phyloP scores from a whole-genome alignment of 805 yeast genomes.

The Helenozyma baotianmanensis region DNA sequence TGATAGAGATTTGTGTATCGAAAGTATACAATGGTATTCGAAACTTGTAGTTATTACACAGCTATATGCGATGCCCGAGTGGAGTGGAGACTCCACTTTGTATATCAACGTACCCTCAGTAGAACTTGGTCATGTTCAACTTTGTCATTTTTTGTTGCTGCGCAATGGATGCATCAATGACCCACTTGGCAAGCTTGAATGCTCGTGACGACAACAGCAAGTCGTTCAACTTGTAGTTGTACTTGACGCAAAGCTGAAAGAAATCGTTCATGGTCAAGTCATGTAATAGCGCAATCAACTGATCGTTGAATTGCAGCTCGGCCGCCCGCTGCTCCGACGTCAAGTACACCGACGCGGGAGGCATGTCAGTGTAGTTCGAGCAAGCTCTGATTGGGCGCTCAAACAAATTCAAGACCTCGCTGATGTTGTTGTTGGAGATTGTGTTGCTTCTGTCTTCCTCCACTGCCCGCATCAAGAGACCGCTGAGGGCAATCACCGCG shows the following conservation, averaged over 20 bases:
- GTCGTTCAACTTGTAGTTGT: constrained; percentile 61
- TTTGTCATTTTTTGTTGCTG: constrained; percentile 34
- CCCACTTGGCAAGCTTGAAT: constrained; percentile 67
- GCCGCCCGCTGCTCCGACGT: constrained; percentile 22
- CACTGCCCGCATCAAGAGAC: constrained; percentile 54
- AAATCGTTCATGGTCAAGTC: constrained; percentile 63
- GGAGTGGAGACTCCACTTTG: too few relatives aligned
- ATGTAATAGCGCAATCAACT: constrained; percentile 52
- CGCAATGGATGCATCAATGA: constrained; percentile 59
- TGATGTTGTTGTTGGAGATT: constrained; percentile 47
- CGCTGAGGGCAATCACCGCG: constrained; percentile 56
- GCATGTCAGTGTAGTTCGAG: constrained; percentile 31
- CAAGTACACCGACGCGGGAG: constrained; percentile 46
- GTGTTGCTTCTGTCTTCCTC: constrained; percentile 59
- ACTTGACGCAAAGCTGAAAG: constrained; percentile 58
- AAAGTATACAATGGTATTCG: too few relatives aligned
- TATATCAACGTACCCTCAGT: too few relatives aligned
- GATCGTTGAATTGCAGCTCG: constrained; percentile 19
- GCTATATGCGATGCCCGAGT: too few relatives aligned
- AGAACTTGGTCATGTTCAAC: constrained; percentile 3
- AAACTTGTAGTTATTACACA: too few relatives aligned
- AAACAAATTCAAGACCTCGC: constrained; percentile 54
- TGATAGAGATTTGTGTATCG: too few relatives aligned
- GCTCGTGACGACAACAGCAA: constrained; percentile 59
- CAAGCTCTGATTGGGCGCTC: constrained; percentile 52